These are phyloP conservation scores for Myxozyma sirexii DNA, from an alignment of 805 yeast species.

Conservation along the genomic window DNA sequence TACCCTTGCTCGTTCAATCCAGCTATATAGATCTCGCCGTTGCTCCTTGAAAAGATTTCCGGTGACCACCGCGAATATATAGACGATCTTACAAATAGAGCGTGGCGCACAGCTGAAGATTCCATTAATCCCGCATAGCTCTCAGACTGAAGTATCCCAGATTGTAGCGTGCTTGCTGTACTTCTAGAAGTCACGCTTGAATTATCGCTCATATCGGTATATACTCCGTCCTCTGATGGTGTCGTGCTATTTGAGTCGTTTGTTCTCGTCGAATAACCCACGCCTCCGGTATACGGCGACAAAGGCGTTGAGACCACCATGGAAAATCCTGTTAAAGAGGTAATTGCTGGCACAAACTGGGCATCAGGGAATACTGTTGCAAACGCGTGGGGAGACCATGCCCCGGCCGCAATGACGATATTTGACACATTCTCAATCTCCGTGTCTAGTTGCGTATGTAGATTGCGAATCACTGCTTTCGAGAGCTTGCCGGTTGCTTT, in stretches of 20 bases:
- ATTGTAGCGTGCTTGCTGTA: no score
- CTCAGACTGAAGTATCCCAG: not conserved
- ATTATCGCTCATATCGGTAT: not conserved
- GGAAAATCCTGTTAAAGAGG: slow-evolving; percentile 31
- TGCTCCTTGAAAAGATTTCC: slow-evolving; percentile 33
- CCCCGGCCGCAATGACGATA: slow-evolving; percentile 33
- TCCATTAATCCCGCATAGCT: not conserved
- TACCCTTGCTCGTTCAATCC: slow-evolving; percentile 34
- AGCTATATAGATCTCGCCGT: slow-evolving; percentile 35
- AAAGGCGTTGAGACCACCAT: slow-evolving; percentile 20
- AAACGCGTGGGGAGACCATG: slow-evolving; percentile 32
- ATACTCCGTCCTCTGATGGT: not conserved
- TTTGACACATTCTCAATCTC: slow-evolving; percentile 13
- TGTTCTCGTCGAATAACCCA: not conserved
- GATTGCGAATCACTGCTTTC: slow-evolving; percentile 17
- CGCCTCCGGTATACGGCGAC: not conserved
- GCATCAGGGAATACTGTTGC: slow-evolving; percentile 25
- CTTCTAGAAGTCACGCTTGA: slow-evolving; percentile 1
- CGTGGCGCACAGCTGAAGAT: slow-evolving; percentile 9
- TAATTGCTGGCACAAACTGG: slow-evolving; percentile 22
- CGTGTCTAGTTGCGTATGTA: slow-evolving; percentile 9
- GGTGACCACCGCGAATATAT: slow-evolving; percentile 31
- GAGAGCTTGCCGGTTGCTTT: slow-evolving; percentile 3
- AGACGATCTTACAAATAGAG: slow-evolving; percentile 27
- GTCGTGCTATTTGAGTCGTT: not conserved